Conservation (phyloP, 768 basidiomycete species). For the Mycena amicta region DNA sequence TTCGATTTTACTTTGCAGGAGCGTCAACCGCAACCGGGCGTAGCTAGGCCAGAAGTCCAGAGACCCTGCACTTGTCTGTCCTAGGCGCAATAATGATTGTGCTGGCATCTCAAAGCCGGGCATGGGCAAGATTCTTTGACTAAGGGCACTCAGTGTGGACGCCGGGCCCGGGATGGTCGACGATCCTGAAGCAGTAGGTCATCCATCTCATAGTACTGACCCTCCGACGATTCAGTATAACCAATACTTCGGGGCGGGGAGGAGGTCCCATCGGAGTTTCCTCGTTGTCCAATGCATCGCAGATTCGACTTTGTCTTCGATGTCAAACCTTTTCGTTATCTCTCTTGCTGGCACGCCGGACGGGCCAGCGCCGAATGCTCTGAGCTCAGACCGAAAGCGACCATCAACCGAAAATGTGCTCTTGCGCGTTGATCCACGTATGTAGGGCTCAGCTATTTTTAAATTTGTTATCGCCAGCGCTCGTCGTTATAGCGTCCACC, state of each 20-base stretch:
- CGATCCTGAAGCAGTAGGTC: slow-evolving; percentile 46
- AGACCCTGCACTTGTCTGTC: slow-evolving; percentile 51
- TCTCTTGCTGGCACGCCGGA: too few species aligned
- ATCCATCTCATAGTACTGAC: too few species aligned
- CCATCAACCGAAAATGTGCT: too few species aligned
- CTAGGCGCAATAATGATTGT: slow-evolving; percentile 54
- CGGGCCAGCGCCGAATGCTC: too few species aligned
- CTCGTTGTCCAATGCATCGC: too few species aligned
- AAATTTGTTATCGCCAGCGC: background rate
- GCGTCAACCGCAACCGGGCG: slow-evolving; percentile 73
- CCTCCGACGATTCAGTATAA: too few species aligned
- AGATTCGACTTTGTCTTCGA: too few species aligned
- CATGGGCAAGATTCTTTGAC: slow-evolving; percentile 58
- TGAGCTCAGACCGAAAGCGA: too few species aligned
- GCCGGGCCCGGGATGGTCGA: slow-evolving; percentile 82
- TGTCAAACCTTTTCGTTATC: too few species aligned
- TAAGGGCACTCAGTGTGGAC: slow-evolving; percentile 72
- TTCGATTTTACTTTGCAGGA: slow-evolving; percentile 62
- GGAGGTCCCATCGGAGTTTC: too few species aligned
- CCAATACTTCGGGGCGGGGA: slow-evolving; percentile 71
- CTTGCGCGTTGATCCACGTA: too few species aligned
- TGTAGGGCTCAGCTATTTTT: too few species aligned
- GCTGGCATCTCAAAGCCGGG: slow-evolving; percentile 51
- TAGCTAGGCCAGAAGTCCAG: slow-evolving; percentile 56
- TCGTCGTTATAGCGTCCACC: background rate